Conservation (phyloP, 192 early-diverging fungal species). For the Mortierella hygrophila region DNA sequence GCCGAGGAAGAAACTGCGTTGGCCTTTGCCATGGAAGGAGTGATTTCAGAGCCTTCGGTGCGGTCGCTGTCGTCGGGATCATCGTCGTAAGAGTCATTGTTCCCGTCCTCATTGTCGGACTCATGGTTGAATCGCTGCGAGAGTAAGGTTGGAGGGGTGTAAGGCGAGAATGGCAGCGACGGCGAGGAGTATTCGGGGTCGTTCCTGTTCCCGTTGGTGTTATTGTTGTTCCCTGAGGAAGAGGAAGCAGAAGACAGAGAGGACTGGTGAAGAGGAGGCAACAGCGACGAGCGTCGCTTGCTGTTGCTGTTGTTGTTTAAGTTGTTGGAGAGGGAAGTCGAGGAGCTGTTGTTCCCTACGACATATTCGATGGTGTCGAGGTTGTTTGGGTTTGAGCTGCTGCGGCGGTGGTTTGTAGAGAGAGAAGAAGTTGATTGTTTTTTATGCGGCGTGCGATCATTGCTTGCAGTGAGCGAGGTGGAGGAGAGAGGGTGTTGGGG, state of each 20-base stretch:
- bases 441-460: conserved; percentile 17
- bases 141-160: conserved; percentile 13
- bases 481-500: conserved; percentile 6
- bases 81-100: conserved; percentile 26
- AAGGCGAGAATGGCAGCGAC: conserved; percentile 11
- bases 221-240: background rate
- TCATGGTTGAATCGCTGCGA: conserved; percentile 44
- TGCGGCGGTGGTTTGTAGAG: conserved; percentile 6
- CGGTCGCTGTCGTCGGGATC: conserved; percentile 49
- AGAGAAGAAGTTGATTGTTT: conserved; percentile 2
- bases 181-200: conserved; percentile 13
- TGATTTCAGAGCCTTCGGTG: conserved; percentile 41
- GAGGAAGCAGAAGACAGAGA: background rate
- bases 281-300: background rate
- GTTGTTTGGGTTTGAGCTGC: background rate
- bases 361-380: conserved; percentile 8
- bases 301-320: background rate
- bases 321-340: conserved; percentile 4
- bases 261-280: background rate
- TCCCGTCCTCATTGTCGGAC: conserved; percentile 23
- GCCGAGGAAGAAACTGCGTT: background rate
- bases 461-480: conserved; percentile 1
- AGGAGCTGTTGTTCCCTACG: background rate
- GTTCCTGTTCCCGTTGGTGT: background rate
- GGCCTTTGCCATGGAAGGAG: conserved; percentile 7